phyloP scores from a whole-genome alignment of 2,329 filamentous ascomycete species.

The Daldinia sp. region DNA sequence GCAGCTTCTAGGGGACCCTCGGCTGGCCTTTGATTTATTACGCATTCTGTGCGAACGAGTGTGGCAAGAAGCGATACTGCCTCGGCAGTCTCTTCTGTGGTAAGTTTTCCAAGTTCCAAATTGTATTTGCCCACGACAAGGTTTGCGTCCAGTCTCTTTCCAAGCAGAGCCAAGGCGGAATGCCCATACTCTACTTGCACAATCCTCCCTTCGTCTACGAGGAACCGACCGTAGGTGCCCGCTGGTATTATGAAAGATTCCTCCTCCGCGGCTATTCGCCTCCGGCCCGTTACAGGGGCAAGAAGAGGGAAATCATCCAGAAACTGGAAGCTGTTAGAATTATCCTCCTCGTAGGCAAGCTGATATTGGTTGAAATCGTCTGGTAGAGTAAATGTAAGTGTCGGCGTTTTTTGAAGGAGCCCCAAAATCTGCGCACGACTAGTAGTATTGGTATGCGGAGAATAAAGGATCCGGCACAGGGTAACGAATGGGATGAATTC shows the following conservation, averaged over 20 bases:
- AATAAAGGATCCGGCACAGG: slow-evolving; percentile 72
- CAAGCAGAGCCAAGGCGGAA: slow-evolving; percentile 81
- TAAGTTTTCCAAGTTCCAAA: slow-evolving; percentile 61
- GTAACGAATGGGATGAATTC: slow-evolving; percentile 82
- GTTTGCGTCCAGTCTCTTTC: slow-evolving; percentile 76
- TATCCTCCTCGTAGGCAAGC: slow-evolving; percentile 84
- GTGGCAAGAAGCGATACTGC: slow-evolving; percentile 77
- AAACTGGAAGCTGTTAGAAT: slow-evolving; percentile 79
- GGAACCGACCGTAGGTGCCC: slow-evolving; percentile 74
- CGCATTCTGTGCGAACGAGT: slow-evolving; percentile 64
- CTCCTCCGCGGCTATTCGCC: slow-evolving; percentile 54
- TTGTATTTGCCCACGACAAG: slow-evolving; percentile 64
- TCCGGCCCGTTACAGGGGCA: slow-evolving; percentile 55
- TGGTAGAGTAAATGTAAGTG: slow-evolving; percentile 81
- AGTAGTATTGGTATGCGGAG: slow-evolving; percentile 49
- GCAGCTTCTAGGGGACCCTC: slow-evolving; percentile 46
- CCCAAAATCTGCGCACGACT: slow-evolving; percentile 60
- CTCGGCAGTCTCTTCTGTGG: slow-evolving; percentile 72
- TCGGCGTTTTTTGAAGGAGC: slow-evolving; percentile 73
- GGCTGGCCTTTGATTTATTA: slow-evolving; percentile 46
- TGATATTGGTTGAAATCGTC: slow-evolving; percentile 76
- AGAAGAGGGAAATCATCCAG: slow-evolving; percentile 71
- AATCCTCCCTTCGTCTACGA: slow-evolving; percentile 79
- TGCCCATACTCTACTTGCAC: slow-evolving; percentile 81
- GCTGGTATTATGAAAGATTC: slow-evolving; percentile 69